A percentile compares a stretch with the other conserved stretches of the same genome.
Evolutionary conservation across 2,329 filamentous ascomycete species (phyloP).

Genomic region (Dothideomycetidae sp.): DNA sequence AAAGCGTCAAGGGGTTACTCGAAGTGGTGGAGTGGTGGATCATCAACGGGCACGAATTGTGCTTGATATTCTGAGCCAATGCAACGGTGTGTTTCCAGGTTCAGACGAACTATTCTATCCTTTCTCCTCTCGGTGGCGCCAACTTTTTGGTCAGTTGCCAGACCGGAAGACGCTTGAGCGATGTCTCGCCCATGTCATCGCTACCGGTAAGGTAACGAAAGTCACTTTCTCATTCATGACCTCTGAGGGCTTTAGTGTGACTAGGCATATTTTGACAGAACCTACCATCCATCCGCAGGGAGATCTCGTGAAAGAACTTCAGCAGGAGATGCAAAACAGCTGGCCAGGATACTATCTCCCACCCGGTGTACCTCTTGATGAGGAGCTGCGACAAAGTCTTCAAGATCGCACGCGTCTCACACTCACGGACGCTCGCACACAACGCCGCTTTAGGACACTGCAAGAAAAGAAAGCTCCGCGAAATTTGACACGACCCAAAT

Average conservation of each 20-base stretch:
- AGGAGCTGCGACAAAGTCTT: constrained; percentile 9
- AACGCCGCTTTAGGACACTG: not conserved
- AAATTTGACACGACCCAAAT: constrained; percentile 1
- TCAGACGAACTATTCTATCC: constrained; percentile 41
- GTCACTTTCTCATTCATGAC: constrained; percentile 38
- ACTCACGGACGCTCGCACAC: not conserved
- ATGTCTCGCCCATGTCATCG: constrained; percentile 36
- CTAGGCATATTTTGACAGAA: constrained; percentile 36
- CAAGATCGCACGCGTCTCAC: constrained; percentile 15
- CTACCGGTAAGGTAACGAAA: constrained; percentile 37
- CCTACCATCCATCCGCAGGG: constrained; percentile 32
- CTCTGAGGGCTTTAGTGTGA: constrained; percentile 33
- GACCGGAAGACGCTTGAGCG: constrained; percentile 39
- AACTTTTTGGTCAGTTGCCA: constrained; percentile 30
- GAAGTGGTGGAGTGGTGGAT: constrained; percentile 29
- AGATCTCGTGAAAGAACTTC: constrained; percentile 33
- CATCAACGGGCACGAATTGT: constrained; percentile 37
- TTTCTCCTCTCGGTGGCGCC: constrained; percentile 40
- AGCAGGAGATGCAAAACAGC: constrained; percentile 29
- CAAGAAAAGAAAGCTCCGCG: not conserved
- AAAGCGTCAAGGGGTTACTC: constrained; percentile 13
- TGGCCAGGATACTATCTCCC: constrained; percentile 33
- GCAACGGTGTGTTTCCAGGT: constrained; percentile 41
- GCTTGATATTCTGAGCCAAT: constrained; percentile 39
- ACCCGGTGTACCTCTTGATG: not conserved